Percentiles rank a stretch among this genome's conserved stretches.
phyloP scores from a whole-genome alignment of 2,329 filamentous ascomycete genomes.

The Pseudogymnoascus sp. region DNA sequence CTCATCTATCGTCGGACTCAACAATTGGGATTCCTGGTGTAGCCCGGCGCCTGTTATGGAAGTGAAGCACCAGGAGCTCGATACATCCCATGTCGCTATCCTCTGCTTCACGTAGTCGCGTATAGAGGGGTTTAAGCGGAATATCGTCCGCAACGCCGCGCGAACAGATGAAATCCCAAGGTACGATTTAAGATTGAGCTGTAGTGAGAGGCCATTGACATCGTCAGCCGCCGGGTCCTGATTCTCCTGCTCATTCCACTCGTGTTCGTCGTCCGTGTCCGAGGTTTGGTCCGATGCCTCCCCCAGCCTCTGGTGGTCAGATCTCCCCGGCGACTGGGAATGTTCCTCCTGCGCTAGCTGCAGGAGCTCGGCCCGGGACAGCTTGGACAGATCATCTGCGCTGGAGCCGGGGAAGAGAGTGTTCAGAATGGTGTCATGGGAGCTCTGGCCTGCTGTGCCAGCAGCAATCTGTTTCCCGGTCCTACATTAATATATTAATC shows the following conservation, averaged over 20 bases:
- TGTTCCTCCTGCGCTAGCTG: not conserved
- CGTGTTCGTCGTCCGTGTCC: not conserved
- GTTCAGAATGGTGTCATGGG: not conserved
- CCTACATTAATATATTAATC: slow-evolving; percentile 8
- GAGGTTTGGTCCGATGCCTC: slow-evolving; percentile 2
- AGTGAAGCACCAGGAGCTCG: not conserved
- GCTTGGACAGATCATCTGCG: not conserved
- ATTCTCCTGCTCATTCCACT: slow-evolving; percentile 3
- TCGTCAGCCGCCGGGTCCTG: not conserved
- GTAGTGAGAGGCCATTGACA: not conserved
- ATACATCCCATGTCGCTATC: not conserved
- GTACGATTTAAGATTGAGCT: not conserved
- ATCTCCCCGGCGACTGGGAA: not conserved
- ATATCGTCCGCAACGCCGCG: slow-evolving; percentile 7
- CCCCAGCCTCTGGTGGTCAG: not conserved
- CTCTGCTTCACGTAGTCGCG: not conserved
- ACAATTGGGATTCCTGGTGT: not conserved
- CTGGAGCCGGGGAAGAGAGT: slow-evolving; percentile 7
- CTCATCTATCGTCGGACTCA: slow-evolving; percentile 8
- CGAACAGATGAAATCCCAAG: not conserved
- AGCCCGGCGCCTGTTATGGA: not conserved
- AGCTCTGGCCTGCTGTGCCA: not conserved
- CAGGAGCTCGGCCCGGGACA: not conserved
- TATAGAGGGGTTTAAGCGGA: not conserved
- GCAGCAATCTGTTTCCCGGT: not conserved